Percentiles rank a stretch among this genome's conserved stretches.
phyloP scores from a whole-genome alignment of 2,329 filamentous ascomycete species.

The Bipolaris oryzae region DNA sequence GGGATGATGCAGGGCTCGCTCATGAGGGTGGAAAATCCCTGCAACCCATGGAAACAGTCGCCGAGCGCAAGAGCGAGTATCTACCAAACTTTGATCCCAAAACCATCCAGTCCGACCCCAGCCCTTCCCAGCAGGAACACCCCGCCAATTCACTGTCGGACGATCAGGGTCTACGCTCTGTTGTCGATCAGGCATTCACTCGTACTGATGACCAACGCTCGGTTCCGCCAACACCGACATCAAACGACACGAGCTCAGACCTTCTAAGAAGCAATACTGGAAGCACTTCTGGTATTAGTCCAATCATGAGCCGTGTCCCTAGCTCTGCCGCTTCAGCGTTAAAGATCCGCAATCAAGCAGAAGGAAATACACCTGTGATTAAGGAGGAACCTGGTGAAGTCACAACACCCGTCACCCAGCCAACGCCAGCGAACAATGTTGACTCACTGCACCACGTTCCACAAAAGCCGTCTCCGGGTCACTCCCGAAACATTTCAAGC shows the following conservation, averaged over 20 bases:
- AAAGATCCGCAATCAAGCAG: conserved; percentile 48
- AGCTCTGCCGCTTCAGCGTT: conserved; percentile 50
- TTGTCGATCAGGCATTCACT: conserved; percentile 71
- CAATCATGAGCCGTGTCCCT: conserved; percentile 66
- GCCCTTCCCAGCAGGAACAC: conserved; percentile 14
- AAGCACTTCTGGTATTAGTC: conserved; percentile 68
- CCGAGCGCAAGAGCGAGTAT: conserved; percentile 65
- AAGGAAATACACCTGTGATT: conserved; percentile 59
- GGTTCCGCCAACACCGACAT: conserved; percentile 59
- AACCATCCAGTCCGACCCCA: conserved; percentile 13
- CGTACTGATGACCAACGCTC: conserved; percentile 60
- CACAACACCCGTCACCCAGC: conserved; percentile 43
- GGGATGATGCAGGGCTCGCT: conserved; percentile 28
- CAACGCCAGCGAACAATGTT: conserved; percentile 40
- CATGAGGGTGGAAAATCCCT: conserved; percentile 31
- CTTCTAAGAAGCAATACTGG: conserved; percentile 66
- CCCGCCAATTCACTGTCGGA: conserved; percentile 26
- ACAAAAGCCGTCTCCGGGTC: conserved; percentile 47
- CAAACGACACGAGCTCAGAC: conserved; percentile 50
- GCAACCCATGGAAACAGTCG: conserved; percentile 58
- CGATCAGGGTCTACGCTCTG: conserved; percentile 49
- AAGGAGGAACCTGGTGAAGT: conserved; percentile 58
- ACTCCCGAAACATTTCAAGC: conserved; percentile 49
- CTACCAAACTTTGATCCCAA: conserved; percentile 52
- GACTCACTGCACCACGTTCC: conserved; percentile 35